Base-by-base conservation (phyloP, 805 yeast genomes). In the Kluyveromyces nonfermentans region DNA sequence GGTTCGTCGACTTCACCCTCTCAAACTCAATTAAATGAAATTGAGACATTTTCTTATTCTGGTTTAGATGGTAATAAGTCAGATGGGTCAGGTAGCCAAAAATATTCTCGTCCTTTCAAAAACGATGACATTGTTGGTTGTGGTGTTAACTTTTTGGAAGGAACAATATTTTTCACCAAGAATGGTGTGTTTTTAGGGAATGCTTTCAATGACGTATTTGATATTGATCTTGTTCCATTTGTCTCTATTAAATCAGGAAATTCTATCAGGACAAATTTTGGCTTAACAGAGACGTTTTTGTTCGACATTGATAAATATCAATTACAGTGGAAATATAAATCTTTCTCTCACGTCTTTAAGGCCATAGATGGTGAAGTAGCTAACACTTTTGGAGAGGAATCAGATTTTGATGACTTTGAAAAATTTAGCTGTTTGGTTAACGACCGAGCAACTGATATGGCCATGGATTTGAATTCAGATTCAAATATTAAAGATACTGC, bases 61-160 rank as follows among this genome's bases (percentile, higher is more conserved):
- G 64, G 64, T 3, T 46, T 45, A 35, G 62, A 60, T 44, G 65
- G 65, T 7, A 49, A 53, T 8, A 52, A 57, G 17, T 50, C 56
- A 7, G 53, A 55, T 14, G 56, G 55, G 2, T 45, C 52, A 6
- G 55, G 54, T 21, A 47, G 44, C 16, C 47, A 49, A 37, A 40
- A 50, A 7, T 56, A 52, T 36, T 47, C 57, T 7, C 51, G 49
- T 22, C 54, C 60, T 25, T 80, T 74, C 58, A 75, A 79, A 0
- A 56, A 64, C 31, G 73, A 73, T 18, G 96, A 87, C 60, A 68
- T 75, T 2, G 72, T 89, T 49, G 97, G 97, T 0, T 82, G 89
- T 61, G 96, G 96, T 4, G 72, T 87, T 19, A 82, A 88, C 64
- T 82, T 76, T 52, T 67, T 73, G 14, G 75, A 74, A 34, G 72